Percentiles rank a stretch among this genome's conserved stretches.
Evolutionary conservation across 257 asterid species (phyloP).

Genomic region (Asclepias syriaca): DNA sequence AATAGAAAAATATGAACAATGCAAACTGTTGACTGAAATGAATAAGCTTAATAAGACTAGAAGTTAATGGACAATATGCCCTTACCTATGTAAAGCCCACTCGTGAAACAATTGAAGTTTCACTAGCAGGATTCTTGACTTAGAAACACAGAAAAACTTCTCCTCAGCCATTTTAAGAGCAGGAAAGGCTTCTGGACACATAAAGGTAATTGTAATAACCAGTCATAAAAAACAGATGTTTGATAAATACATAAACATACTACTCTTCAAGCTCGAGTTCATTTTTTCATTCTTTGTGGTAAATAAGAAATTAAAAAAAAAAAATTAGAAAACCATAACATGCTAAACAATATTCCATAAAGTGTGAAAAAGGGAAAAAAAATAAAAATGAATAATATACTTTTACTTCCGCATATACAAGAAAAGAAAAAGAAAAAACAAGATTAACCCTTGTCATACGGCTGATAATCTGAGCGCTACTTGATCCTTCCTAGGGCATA

Average conservation of each 20-base stretch:
- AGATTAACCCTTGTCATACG: neutral
- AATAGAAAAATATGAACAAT: constrained; percentile 5
- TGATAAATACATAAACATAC: neutral
- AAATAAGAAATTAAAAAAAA: neutral
- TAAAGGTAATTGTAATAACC: neutral
- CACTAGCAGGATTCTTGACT: constrained; percentile 69
- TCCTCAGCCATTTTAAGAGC: constrained; percentile 77
- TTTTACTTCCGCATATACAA: neutral
- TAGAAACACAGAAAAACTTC: constrained; percentile 65
- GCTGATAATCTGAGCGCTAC: neutral
- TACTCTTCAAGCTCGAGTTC: neutral
- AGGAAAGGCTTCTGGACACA: constrained; percentile 67
- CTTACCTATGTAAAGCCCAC: constrained; percentile 75
- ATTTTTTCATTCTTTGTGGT: neutral
- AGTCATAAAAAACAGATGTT: neutral
- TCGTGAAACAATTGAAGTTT: constrained; percentile 86
- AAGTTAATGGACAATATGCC: constrained; percentile 6
- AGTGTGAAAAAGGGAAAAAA: neutral
- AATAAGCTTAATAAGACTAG: neutral
- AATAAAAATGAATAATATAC: neutral
- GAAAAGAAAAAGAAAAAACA: neutral
- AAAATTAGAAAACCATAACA: too few species aligned
- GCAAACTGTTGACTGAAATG: neutral
- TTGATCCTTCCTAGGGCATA: neutral
- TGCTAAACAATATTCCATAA: neutral